phyloP scores from a whole-genome alignment of 768 basidiomycete species.

The Lactifluus piperatus region DNA sequence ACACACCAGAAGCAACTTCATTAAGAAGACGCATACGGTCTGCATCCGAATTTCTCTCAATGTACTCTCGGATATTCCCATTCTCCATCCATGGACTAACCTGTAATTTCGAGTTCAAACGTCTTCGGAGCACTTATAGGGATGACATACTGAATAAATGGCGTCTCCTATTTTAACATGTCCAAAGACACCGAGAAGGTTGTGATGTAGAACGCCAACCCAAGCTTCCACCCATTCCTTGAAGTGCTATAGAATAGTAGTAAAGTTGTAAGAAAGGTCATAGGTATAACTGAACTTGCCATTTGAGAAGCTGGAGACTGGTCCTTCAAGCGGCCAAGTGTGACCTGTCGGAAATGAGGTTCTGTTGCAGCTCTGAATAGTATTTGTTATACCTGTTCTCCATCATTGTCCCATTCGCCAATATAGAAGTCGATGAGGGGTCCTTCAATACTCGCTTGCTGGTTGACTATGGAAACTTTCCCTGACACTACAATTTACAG shows the following conservation, averaged over 20 bases:
- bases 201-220: constrained; percentile 34
- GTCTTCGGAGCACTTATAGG: background rate
- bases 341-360: background rate
- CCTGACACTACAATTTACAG: constrained; percentile 1
- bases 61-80: constrained; percentile 32
- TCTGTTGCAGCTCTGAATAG: background rate
- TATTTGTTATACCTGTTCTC: constrained; percentile 28
- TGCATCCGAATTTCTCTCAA: constrained; percentile 26
- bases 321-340: constrained; percentile 7
- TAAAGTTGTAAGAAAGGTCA: background rate
- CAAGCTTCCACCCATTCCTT: constrained; percentile 36
- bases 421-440: constrained; percentile 34
- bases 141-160: constrained; percentile 11
- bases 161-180: constrained; percentile 28
- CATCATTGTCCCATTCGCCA: constrained; percentile 36
- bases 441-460: constrained; percentile 29
- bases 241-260: constrained; percentile 29
- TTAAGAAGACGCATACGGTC: constrained; percentile 33
- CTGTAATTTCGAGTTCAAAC: constrained; percentile 23
- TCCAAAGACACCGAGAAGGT: constrained; percentile 33
- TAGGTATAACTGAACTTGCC: background rate
- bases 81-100: constrained; percentile 41
- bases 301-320: constrained; percentile 4
- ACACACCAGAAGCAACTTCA: constrained; percentile 32
- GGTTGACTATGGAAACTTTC: constrained; percentile 30